Conservation (phyloP, 192 early-diverging fungal species). For the Coemansia reversa region DNA sequence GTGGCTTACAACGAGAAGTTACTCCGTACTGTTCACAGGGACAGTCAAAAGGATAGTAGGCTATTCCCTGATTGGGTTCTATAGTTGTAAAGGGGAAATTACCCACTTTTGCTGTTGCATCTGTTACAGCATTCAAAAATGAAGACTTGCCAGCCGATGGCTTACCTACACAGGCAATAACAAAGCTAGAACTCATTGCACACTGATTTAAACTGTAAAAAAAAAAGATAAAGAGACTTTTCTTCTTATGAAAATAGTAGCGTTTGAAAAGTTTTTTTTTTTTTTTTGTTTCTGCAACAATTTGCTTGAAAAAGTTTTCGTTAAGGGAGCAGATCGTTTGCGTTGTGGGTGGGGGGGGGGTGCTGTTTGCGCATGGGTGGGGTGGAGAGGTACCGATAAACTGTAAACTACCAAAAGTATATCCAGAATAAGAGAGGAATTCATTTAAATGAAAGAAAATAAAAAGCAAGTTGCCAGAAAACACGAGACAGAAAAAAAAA, state of each 20-base stretch:
- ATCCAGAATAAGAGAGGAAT: no score
- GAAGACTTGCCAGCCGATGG: constrained; percentile 81
- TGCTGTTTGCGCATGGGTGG: no score
- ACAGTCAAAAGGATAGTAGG: constrained; percentile 71
- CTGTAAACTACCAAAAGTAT: no score
- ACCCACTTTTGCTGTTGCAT: constrained; percentile 81
- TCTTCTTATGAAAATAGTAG: not conserved
- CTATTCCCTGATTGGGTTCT: constrained; percentile 76
- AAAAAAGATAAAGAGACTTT: not conserved
- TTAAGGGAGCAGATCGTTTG: no score
- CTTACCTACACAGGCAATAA: constrained; percentile 72
- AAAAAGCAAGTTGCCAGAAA: not conserved
- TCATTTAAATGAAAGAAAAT: no score
- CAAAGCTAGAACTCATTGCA: constrained; percentile 49
- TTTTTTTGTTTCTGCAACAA: no score
- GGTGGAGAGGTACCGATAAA: no score
- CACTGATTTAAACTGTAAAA: constrained; percentile 1
- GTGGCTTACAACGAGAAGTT: constrained; percentile 62
- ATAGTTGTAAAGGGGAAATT: constrained; percentile 88
- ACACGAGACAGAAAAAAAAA: not conserved
- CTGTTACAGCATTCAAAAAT: constrained; percentile 77
- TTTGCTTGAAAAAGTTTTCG: no score
- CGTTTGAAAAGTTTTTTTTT: not conserved
- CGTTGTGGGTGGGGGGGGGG: no score
- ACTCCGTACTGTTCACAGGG: constrained; percentile 62